Base-by-base conservation (phyloP, 2,329 filamentous ascomycete genomes). In the Talaromyces albobiverticillius region DNA sequence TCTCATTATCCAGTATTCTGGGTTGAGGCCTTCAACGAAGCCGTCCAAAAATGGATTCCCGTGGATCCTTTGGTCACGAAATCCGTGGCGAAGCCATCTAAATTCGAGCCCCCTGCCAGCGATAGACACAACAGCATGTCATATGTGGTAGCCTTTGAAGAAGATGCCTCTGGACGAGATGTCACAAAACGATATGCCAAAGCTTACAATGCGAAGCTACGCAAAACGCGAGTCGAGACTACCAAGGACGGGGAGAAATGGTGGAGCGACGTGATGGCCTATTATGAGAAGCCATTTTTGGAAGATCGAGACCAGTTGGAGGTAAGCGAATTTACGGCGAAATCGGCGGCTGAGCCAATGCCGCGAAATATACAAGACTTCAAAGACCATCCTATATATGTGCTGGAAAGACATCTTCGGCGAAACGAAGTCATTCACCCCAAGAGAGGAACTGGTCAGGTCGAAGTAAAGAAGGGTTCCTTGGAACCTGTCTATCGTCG, bases 161-260 rank as follows among this genome's bases (percentile, higher is more conserved):
- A 85, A 11, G 88, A 95, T 60, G 87, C 85, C 2, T 83, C 82
- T 13, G 90, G 85, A 1, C 84, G 82, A 64, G 94, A 99, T 64
- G 89, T 99, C 0, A 99, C 94, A 0, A 81, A 85, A 53, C 84
- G 94, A 14, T 99, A 99, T 66, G 81, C 86, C 1, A 95, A 94
- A 69, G 87, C 87, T 0, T 97, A 88, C 72, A 94, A 91, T 62
- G 89, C 92, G 20, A 97, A 97, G 71, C 96, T 92, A 1, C 82
- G 89, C 20, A 90, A 85, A 59, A 72, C 82, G 55, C 85, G 94
- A n/a, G 81, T 99, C 1, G 94, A 97, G 60, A 75, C 71, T 31
- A 84, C 81, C 1, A 75, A 77, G 43, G 71, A 76, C 40, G 84
- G 84, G 2, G 71, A 75, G 18, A 62, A 63, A 51, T 88, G 85